Base-by-base conservation (phyloP, 805 yeast genomes). In the Candida tammaniensis region DNA sequence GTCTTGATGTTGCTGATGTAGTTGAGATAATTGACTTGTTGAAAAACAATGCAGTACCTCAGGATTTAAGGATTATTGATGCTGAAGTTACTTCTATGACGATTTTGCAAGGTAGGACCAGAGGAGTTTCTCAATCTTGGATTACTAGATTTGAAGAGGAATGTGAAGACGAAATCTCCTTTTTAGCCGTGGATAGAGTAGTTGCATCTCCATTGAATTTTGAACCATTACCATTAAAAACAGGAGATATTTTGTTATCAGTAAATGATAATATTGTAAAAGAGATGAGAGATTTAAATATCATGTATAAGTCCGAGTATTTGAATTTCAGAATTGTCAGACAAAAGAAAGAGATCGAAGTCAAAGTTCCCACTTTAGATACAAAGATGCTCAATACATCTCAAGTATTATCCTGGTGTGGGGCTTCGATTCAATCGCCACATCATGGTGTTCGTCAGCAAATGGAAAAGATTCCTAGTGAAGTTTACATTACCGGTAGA, bases 361-460 rank as follows among this genome's bases (percentile, higher is more conserved):
- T 88, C 15, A 58, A 54, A 13, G 87, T 85, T 7, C 80, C 83
- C 8, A 79, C 94, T 3, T 73, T 77, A 2, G 73, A 75, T 14
- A 72, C 88, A 3, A 64, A 69, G 18, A 69, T 71, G 24, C 61
- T 78, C 29, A 65, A 71, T 36, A 86, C 95, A 1, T 72, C 75
- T 24, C 80, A 81, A 36, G 64, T 86, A 24, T 80, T 85, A 7
- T 68, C 74, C 31, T 89, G 95, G 93, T 77, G 88, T 33, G 96
- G 96, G 15, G 81, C 88, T 24, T 61, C 82, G 5, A 57, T 89
- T 21, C 97, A 89, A 53, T 73, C 78, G 24, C 96, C 96, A n/a
- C 96, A 87, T 57, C 94, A 84, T 52, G 91, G 93, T 7, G 96
- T 88, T 12, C 76, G 89, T 43, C 96, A 88, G 61, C 78, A 84